Base-by-base conservation (phyloP, 108 stramenopile genomes). In the Cyclotella baltica region DNA sequence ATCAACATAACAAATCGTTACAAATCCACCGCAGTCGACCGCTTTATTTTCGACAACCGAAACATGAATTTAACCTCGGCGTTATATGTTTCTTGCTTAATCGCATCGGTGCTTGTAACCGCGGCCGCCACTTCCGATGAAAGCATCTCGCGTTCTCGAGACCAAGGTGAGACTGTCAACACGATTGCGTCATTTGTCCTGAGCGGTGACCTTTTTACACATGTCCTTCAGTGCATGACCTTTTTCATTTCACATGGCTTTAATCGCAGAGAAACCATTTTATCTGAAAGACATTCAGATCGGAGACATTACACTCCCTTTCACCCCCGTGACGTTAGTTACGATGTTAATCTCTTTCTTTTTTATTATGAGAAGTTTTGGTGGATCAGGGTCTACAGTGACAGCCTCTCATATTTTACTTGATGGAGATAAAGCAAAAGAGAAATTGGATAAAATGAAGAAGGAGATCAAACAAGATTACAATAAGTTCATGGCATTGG, bases 391-490 rank as follows among this genome's bases (percentile, higher is more conserved):
- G 29, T 73, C 84, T n/a, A 84, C 85, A 56, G 88, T 85, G 23
- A 78, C 84, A n/a, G 90, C 88, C 11, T 80, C 81, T 25, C 90
- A 91, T 51, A 91, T 91, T 16, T 53, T 91, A 55, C 58, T 91
- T 27, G 85, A 88, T 57, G 90, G 86, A 4, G 58, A 76, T 13
- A 71, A 82, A 8, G 81, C 87, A 19, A 78, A 86, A 52, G 76
- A 77, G 0, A 81, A 67, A 40, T 62, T 91, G 67, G 77, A 62
- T 0, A 62, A 53, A 3, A 75, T 91, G 74, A 76, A 74, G 37
- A 79, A 86, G 16, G 86, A 88, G 6, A 84, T 91, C 34, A 67
- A 71, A 30, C 62, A 66, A 0, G 84, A 91, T 70, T 65, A 57
- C 38, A 71, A 76, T 6, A 85, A 83, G 63, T 91, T 91, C 77